Evolutionary conservation across 202 grass and related monocot genomes (phyloP).

Genomic region (Musa balbisiana): DNA sequence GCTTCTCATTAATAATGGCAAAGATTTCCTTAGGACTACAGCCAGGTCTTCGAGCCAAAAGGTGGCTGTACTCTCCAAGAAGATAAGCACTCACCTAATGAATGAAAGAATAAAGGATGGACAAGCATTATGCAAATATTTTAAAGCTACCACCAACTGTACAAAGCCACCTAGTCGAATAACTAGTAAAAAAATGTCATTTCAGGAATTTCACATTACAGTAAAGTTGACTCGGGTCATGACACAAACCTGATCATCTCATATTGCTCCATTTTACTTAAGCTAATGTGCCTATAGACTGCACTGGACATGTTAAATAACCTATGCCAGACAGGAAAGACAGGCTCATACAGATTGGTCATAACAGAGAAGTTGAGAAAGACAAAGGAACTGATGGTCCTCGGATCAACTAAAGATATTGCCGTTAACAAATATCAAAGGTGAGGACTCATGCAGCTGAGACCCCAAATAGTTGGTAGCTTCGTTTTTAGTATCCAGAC

Average conservation of each 20-base stretch:
- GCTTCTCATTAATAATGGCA: conserved; percentile 83
- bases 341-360: not conserved
- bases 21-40: conserved; percentile 98
- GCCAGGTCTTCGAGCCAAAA: conserved; percentile 79
- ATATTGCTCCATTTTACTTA: not conserved
- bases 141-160: not conserved
- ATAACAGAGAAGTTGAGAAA: not conserved
- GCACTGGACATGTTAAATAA: not conserved
- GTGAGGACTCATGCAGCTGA: too few relatives aligned
- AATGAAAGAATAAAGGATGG: not conserved
- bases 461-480: too few relatives aligned
- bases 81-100: conserved; percentile 94
- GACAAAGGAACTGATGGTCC: not conserved
- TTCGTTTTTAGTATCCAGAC: too few relatives aligned
- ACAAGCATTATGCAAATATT: not conserved
- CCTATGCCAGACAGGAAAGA: not conserved
- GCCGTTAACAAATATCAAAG: not conserved
- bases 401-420: not conserved
- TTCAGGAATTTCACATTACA: not conserved
- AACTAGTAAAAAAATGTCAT: not conserved
- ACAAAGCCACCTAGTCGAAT: not conserved
- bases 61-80: conserved; percentile 97
- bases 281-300: not conserved
- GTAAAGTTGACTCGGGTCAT: not conserved
- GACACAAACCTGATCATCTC: not conserved